These are phyloP conservation scores for Pyricularia pennisetigena DNA, from an alignment of 2,329 filamentous ascomycete genomes.

Conservation along the genomic window DNA sequence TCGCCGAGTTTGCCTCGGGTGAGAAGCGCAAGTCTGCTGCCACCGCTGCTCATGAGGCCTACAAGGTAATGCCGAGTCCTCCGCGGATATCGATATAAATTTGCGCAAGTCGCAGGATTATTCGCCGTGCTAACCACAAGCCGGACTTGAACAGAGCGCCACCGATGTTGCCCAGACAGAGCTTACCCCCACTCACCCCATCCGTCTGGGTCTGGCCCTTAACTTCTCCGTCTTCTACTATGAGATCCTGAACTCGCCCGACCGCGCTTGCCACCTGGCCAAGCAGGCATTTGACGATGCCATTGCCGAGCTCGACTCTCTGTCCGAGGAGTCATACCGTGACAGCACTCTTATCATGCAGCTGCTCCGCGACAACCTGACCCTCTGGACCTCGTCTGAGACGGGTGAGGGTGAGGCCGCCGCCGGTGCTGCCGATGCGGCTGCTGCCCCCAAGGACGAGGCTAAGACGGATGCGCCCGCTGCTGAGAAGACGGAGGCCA, in stretches of 20 bases:
- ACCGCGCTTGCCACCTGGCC: constrained; percentile 95
- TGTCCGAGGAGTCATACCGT: constrained; percentile 99
- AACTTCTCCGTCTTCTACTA: constrained; percentile 99
- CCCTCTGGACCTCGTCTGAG: constrained; percentile 94
- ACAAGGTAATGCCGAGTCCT: constrained; percentile 52
- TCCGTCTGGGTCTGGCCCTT: constrained; percentile 81
- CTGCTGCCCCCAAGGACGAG: constrained; percentile 44
- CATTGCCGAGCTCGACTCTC: constrained; percentile 93
- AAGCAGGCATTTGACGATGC: constrained; percentile 96
- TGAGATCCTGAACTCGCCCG: constrained; percentile 96
- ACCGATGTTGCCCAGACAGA: constrained; percentile 86
- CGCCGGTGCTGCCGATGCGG: constrained; percentile 40
- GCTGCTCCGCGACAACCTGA: constrained; percentile 93
- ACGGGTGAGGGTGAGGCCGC: constrained; percentile 66
- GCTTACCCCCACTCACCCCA: constrained; percentile 84
- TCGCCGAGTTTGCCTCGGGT: constrained; percentile 90
- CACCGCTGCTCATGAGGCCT: constrained; percentile 90
- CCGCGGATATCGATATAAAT: neutral
- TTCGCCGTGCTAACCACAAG: neutral
- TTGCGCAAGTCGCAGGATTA: neutral
- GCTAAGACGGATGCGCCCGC: constrained; percentile 28
- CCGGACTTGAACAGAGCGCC: constrained; percentile 40
- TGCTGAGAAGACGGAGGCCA: constrained; percentile 40
- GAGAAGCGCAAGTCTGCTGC: constrained; percentile 93
- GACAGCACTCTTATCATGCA: constrained; percentile 99